A percentile compares a stretch with the other conserved stretches of the same genome.
Evolutionary conservation across 2,329 filamentous ascomycete genomes (phyloP).

Genomic region (Proliferodiscus dingleyae): DNA sequence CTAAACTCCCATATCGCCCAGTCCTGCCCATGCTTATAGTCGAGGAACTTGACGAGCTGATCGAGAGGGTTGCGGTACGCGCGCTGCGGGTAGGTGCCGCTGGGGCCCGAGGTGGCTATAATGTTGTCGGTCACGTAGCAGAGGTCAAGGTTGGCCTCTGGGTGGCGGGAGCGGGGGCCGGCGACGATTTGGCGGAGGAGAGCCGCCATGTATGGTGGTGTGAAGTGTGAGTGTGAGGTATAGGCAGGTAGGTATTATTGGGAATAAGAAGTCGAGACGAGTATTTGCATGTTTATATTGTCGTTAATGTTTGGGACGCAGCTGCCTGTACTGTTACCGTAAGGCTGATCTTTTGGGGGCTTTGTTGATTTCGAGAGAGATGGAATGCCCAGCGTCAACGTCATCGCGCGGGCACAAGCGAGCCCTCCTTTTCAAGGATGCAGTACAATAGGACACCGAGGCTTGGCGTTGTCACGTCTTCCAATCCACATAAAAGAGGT

Average conservation of each 20-base stretch:
- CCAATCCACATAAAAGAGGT: too few relatives aligned
- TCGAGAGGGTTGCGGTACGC: slow-evolving; percentile 93
- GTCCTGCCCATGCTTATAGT: slow-evolving; percentile 72
- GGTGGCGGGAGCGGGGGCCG: slow-evolving; percentile 75
- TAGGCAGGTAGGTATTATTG: background rate
- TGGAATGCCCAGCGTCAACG: too few relatives aligned
- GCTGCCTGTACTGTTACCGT: too few relatives aligned
- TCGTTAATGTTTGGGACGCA: too few relatives aligned
- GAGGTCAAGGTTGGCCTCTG: slow-evolving; percentile 84
- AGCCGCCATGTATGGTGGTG: slow-evolving; percentile 49
- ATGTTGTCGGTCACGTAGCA: slow-evolving; percentile 89
- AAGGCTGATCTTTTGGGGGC: too few relatives aligned
- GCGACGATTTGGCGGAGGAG: slow-evolving; percentile 88
- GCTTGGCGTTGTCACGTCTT: too few relatives aligned
- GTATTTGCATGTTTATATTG: too few relatives aligned
- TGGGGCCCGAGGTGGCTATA: slow-evolving; percentile 74
- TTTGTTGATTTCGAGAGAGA: background rate
- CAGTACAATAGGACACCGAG: too few relatives aligned
- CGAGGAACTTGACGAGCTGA: slow-evolving; percentile 80
- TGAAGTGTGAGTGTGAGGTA: background rate
- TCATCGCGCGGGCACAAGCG: too few relatives aligned
- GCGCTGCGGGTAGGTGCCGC: slow-evolving; percentile 80
- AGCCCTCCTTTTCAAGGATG: too few relatives aligned
- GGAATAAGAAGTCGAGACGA: background rate
- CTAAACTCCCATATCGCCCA: slow-evolving; percentile 99